Evolutionary conservation across 2,329 filamentous ascomycete genomes (phyloP).

Genomic region (Aaosphaeria arxii): DNA sequence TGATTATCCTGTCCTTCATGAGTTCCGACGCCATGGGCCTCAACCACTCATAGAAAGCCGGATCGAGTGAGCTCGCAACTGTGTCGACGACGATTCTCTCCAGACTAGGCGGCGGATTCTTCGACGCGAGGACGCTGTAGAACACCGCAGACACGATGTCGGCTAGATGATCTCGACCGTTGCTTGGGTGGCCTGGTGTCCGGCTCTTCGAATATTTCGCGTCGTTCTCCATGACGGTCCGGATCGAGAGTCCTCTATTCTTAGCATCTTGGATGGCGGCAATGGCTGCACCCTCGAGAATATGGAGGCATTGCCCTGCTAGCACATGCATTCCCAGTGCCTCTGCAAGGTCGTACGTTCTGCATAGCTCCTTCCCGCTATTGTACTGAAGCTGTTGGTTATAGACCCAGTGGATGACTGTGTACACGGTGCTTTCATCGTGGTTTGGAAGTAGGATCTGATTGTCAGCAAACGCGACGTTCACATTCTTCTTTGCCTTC

Average conservation of each 20-base stretch:
- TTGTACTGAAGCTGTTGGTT: conserved; percentile 1
- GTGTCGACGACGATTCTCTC: neutral
- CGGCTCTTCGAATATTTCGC: neutral
- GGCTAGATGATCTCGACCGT: neutral
- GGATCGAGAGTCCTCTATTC: neutral
- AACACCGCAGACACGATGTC: neutral
- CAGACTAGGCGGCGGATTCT: neutral
- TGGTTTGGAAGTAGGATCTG: neutral
- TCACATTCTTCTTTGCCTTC: no score
- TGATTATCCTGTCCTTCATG: no score
- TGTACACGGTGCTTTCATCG: neutral
- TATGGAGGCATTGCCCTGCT: conserved; percentile 9
- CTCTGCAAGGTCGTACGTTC: conserved; percentile 11
- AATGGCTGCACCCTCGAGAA: conserved; percentile 4
- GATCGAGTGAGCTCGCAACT: neutral
- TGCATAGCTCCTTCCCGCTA: conserved; percentile 10
- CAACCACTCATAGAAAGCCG: neutral
- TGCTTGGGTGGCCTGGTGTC: neutral
- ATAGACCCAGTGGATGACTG: conserved; percentile 15
- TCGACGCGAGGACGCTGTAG: neutral
- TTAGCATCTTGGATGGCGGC: conserved; percentile 2
- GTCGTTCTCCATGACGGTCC: neutral
- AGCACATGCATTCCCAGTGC: conserved; percentile 12
- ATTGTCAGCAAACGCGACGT: no score
- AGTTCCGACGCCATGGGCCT: no score